These are phyloP conservation scores for Nicotiana otophora DNA, from an alignment of 257 asterid genomes.

Conservation along the genomic window DNA sequence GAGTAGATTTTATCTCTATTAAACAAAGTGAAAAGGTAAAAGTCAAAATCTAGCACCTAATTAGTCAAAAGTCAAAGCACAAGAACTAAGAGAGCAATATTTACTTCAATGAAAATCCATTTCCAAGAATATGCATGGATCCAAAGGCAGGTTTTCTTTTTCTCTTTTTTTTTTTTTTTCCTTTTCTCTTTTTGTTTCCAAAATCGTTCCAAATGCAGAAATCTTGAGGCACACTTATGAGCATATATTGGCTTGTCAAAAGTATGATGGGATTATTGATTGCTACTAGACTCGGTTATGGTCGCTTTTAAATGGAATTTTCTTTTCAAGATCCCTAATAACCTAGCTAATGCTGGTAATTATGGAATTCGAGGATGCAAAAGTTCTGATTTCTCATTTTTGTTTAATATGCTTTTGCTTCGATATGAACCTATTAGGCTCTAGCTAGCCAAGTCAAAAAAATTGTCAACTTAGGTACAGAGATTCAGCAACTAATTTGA, in stretches of 20 bases:
- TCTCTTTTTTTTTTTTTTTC: too few species aligned
- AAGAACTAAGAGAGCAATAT: background rate
- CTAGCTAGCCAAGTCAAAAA: background rate
- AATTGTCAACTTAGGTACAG: background rate
- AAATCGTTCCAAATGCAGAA: background rate
- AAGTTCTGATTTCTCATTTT: background rate
- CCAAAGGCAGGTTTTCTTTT: background rate
- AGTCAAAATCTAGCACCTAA: background rate
- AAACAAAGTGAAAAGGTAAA: too few species aligned
- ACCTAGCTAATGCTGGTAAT: background rate
- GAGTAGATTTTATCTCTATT: too few species aligned
- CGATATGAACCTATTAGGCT: background rate
- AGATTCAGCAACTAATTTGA: slow-evolving; percentile 2
- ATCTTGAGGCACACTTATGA: background rate
- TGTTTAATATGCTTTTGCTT: background rate
- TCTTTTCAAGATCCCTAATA: background rate
- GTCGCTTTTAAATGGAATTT: background rate
- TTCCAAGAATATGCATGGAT: background rate
- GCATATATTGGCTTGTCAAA: too few species aligned
- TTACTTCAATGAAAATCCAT: background rate
- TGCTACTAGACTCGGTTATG: too few species aligned
- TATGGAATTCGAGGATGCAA: background rate
- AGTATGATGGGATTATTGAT: too few species aligned
- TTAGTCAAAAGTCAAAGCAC: background rate
- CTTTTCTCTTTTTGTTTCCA: background rate